A percentile compares a stretch with the other conserved stretches of the same genome.
phyloP scores from a whole-genome alignment of 106 monocot species.

The Iris macrosiphon region DNA sequence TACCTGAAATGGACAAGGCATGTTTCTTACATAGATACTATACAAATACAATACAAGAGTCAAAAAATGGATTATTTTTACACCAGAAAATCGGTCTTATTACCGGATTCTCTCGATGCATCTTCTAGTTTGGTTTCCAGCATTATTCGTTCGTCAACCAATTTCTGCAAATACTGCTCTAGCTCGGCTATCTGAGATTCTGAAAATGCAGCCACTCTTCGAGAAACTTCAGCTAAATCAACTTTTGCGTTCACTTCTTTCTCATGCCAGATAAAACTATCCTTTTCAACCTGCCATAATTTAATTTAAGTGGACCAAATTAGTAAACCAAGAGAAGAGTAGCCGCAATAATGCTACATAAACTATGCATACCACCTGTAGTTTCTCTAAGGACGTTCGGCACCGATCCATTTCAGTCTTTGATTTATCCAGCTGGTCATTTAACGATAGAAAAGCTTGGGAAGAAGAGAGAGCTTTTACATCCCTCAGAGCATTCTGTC shows the following conservation, averaged over 20 bases:
- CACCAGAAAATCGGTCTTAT: background rate
- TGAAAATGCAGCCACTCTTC: slow-evolving; percentile 34
- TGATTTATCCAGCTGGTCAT: slow-evolving; percentile 55
- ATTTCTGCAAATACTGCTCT: slow-evolving; percentile 47
- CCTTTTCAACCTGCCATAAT: slow-evolving; percentile 67
- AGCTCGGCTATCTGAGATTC: slow-evolving; percentile 53
- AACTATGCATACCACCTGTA: slow-evolving; percentile 73
- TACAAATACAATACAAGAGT: background rate
- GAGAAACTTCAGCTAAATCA: slow-evolving; percentile 64
- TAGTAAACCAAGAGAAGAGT: slow-evolving; percentile 11
- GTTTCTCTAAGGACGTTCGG: slow-evolving; percentile 49
- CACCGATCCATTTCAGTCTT: slow-evolving; percentile 58
- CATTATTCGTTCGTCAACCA: slow-evolving; percentile 32
- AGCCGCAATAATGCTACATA: background rate
- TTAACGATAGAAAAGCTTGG: slow-evolving; percentile 38
- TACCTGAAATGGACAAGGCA: slow-evolving; percentile 47
- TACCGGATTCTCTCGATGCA: slow-evolving; percentile 83
- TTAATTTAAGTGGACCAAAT: too few species aligned
- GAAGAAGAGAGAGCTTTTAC: slow-evolving; percentile 53
- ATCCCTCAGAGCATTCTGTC: slow-evolving; percentile 66
- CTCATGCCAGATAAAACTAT: slow-evolving; percentile 75
- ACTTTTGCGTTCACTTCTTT: slow-evolving; percentile 57
- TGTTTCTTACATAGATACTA: slow-evolving; percentile 2
- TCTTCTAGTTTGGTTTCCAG: slow-evolving; percentile 64
- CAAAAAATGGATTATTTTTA: background rate